These are phyloP conservation scores for Diutina ranongensis DNA, from an alignment of 1,139 yeast genomes.

Conservation along the genomic window DNA sequence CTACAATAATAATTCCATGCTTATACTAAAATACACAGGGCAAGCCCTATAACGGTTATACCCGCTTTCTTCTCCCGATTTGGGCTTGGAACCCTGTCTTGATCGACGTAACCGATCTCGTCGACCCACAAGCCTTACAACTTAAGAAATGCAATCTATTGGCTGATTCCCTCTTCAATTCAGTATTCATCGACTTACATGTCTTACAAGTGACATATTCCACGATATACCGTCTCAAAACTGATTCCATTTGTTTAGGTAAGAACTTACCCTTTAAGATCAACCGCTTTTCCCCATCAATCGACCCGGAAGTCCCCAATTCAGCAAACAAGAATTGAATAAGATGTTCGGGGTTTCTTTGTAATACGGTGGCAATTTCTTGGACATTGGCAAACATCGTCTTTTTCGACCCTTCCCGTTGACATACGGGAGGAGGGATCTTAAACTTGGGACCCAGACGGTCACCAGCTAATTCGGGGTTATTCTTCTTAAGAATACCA, in stretches of 20 bases:
- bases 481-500: conserved; percentile 74
- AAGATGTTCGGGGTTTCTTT: conserved; percentile 94
- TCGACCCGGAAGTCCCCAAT: conserved; percentile 98
- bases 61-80: conserved; percentile 65
- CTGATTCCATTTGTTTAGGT: conserved; percentile 95
- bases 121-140: conserved; percentile 96
- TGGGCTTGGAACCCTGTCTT: conserved; percentile 99
- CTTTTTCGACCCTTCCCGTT: conserved; percentile 96
- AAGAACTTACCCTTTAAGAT: conserved; percentile 97
- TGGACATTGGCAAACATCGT: conserved; percentile 93
- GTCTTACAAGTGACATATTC: conserved; percentile 98
- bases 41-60: conserved; percentile 12
- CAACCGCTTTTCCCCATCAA: conserved; percentile 94
- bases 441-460: conserved; percentile 86
- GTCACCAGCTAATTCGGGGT: conserved; percentile 97
- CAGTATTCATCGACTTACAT: conserved; percentile 96
- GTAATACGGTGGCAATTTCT: conserved; percentile 87
- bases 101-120: conserved; percentile 93
- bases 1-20: neutral
- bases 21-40: conserved; percentile 5
- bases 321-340: conserved; percentile 96
- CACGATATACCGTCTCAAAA: conserved; percentile 87
- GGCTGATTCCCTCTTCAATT: conserved; percentile 85
- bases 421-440: conserved; percentile 95
- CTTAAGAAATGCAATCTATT: conserved; percentile 96